Conservation (phyloP, 2,329 filamentous ascomycete genomes). For the Tolypocladium album region DNA sequence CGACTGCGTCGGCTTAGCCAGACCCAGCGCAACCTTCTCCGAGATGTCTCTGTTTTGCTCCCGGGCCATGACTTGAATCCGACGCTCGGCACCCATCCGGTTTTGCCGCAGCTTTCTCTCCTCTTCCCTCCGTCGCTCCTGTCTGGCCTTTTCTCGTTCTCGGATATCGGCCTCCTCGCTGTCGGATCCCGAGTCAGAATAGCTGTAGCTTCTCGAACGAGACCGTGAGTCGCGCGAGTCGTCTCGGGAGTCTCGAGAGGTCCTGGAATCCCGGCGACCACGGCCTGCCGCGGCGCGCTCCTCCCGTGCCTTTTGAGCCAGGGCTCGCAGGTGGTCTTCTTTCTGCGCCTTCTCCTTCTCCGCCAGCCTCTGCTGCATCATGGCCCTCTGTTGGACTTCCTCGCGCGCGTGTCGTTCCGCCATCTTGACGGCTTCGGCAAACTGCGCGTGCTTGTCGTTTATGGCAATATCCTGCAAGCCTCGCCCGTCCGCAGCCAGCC, state of each 20-base stretch:
- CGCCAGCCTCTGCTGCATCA: conserved; percentile 92
- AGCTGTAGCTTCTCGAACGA: conserved; percentile 37
- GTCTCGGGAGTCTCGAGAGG: conserved; percentile 25
- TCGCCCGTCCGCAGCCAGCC: conserved; percentile 84
- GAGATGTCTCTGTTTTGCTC: conserved; percentile 96
- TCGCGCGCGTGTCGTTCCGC: conserved; percentile 91
- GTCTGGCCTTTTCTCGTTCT: conserved; percentile 66
- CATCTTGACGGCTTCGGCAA: conserved; percentile 87
- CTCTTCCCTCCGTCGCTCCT: conserved; percentile 69
- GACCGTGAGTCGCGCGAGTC: conserved; percentile 28
- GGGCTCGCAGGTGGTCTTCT: conserved; percentile 76
- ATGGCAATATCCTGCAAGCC: conserved; percentile 89
- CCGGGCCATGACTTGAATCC: conserved; percentile 83
- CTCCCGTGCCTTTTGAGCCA: conserved; percentile 87
- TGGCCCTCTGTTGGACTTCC: conserved; percentile 81
- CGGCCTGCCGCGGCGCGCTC: conserved; percentile 51
- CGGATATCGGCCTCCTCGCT: conserved; percentile 61
- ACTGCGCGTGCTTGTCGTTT: conserved; percentile 97
- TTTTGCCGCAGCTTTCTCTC: conserved; percentile 87
- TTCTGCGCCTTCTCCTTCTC: conserved; percentile 95
- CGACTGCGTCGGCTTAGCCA: conserved; percentile 88
- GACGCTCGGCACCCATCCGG: conserved; percentile 87
- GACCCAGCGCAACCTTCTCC: conserved; percentile 87
- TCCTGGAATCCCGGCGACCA: conserved; percentile 24
- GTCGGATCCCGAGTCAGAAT: conserved; percentile 36